Conservation (phyloP, 257 asterid species). For the Salvia rosmarinus region DNA sequence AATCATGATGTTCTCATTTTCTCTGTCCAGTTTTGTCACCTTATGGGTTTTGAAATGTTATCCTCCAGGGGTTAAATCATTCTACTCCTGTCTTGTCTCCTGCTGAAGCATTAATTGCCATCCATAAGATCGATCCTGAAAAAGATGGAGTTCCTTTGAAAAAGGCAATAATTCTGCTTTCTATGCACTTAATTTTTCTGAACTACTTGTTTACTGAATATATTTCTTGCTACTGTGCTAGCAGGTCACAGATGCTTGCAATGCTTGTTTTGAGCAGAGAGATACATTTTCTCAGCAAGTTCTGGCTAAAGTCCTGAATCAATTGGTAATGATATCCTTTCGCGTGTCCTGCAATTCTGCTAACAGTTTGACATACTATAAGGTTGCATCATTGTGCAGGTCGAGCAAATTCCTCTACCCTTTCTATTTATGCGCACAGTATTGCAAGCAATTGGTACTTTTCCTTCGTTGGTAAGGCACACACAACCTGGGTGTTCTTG, state of each 20-base stretch:
- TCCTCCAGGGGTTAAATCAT: conserved; percentile 67
- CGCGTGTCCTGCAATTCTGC: not conserved
- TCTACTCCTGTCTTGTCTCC: conserved; percentile 77
- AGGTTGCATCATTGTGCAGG: conserved; percentile 60
- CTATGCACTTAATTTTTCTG: conserved; percentile 29
- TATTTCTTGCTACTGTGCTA: conserved; percentile 35
- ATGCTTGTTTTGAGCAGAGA: conserved; percentile 92
- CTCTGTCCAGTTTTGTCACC: conserved; percentile 19
- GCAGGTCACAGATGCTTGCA: conserved; percentile 99
- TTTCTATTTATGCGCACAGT: conserved; percentile 97
- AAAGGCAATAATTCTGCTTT: conserved; percentile 56
- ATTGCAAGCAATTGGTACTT: conserved; percentile 93
- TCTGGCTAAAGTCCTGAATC: conserved; percentile 94
- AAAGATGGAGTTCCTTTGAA: conserved; percentile 88
- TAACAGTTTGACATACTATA: conserved; percentile 15
- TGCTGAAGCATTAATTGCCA: conserved; percentile 93
- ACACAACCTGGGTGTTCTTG: conserved; percentile 9
- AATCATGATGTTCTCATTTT: not conserved
- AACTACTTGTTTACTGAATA: conserved; percentile 30
- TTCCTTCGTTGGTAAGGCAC: conserved; percentile 85
- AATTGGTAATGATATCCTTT: conserved; percentile 63
- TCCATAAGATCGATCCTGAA: conserved; percentile 93
- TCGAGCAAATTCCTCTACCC: conserved; percentile 97
- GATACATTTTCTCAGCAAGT: conserved; percentile 90
- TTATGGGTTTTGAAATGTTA: conserved; percentile 29